Conservation (phyloP, 176 grass and related monocot species). For the Areca catechu region DNA sequence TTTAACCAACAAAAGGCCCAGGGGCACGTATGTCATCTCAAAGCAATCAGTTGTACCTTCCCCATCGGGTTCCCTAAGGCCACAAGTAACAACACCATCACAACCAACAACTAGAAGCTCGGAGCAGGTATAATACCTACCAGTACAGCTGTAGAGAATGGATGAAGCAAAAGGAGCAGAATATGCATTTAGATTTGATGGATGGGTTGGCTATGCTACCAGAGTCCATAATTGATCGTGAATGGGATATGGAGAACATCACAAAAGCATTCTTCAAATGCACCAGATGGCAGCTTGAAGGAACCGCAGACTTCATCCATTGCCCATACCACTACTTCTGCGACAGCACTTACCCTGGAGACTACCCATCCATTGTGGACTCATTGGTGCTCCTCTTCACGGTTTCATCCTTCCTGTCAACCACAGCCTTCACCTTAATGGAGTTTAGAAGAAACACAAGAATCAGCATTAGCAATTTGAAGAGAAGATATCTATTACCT, state of each 20-base stretch:
- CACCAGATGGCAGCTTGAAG: conserved; percentile 95
- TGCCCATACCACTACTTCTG: conserved; percentile 99
- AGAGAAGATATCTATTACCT: conserved; percentile 68
- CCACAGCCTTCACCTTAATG: conserved; percentile 53
- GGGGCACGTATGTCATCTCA: conserved; percentile 27
- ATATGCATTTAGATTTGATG: not conserved
- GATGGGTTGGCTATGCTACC: too few species aligned
- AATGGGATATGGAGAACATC: conserved; percentile 14
- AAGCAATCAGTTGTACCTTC: conserved; percentile 55
- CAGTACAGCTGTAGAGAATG: conserved; percentile 13
- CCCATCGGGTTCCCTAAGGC: conserved; percentile 40
- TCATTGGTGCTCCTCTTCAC: conserved; percentile 51
- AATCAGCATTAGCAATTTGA: conserved; percentile 26
- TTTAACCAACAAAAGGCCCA: conserved; percentile 11
- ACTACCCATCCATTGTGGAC: conserved; percentile 56
- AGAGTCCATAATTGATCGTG: not conserved
- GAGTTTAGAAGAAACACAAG: conserved; percentile 25
- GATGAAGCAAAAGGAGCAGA: not conserved
- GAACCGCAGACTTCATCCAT: conserved; percentile 75
- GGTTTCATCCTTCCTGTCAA: conserved; percentile 54
- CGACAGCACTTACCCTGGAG: conserved; percentile 73
- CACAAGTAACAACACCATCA: conserved; percentile 71
- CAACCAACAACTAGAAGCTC: conserved; percentile 37
- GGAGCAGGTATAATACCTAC: conserved; percentile 15
- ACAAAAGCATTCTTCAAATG: conserved; percentile 75